These are phyloP conservation scores for Botryotinia convoluta DNA, from an alignment of 2,329 filamentous ascomycete species.

Conservation along the genomic window DNA sequence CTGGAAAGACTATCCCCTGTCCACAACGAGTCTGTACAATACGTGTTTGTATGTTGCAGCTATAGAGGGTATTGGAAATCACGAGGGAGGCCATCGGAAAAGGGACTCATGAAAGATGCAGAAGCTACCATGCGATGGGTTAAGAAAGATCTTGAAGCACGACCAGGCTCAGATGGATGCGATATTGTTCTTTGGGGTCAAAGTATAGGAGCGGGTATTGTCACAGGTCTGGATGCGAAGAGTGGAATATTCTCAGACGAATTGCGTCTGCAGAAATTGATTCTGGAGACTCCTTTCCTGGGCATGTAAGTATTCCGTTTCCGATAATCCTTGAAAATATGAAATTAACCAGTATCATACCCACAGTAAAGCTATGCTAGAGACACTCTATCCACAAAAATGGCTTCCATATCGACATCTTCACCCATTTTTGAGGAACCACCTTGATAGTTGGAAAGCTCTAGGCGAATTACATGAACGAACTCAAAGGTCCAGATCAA, in stretches of 20 bases:
- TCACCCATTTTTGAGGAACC: slow-evolving; percentile 68
- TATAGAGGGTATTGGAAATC: slow-evolving; percentile 68
- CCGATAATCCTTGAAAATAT: background rate
- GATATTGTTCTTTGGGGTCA: slow-evolving; percentile 70
- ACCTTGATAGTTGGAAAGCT: slow-evolving; percentile 55
- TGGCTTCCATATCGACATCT: slow-evolving; percentile 78
- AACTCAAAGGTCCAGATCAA: slow-evolving; percentile 30
- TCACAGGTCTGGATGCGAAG: slow-evolving; percentile 48
- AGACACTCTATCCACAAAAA: slow-evolving; percentile 70
- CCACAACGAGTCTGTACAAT: slow-evolving; percentile 33
- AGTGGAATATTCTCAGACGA: slow-evolving; percentile 21
- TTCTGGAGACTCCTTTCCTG: slow-evolving; percentile 75
- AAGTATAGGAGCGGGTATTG: slow-evolving; percentile 71
- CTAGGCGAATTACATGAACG: slow-evolving; percentile 44
- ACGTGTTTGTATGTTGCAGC: slow-evolving; percentile 55
- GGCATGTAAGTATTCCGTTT: slow-evolving; percentile 46
- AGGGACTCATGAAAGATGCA: slow-evolving; percentile 67
- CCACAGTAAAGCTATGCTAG: slow-evolving; percentile 58
- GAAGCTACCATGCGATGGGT: slow-evolving; percentile 64
- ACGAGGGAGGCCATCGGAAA: slow-evolving; percentile 65
- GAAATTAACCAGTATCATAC: background rate
- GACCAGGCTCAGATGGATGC: slow-evolving; percentile 24
- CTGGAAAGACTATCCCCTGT: slow-evolving; percentile 40
- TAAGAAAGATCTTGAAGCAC: slow-evolving; percentile 40
- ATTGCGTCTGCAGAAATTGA: slow-evolving; percentile 46